phyloP scores from a whole-genome alignment of 2,329 filamentous ascomycete genomes.

The Emergomyces pasteurianus region DNA sequence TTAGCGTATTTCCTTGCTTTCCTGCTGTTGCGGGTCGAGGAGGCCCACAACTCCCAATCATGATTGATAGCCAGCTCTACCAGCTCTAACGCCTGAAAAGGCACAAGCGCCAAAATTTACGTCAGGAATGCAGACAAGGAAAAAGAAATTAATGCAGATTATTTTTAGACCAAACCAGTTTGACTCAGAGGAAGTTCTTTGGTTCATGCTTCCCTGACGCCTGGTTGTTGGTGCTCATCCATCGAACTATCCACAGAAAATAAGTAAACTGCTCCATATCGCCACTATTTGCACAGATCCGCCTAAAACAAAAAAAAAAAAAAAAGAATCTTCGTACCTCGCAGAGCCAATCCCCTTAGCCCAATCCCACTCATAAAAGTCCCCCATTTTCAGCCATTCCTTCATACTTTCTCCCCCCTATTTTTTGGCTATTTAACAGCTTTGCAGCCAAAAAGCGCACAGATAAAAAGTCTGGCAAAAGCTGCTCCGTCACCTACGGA shows the following conservation, averaged over 20 bases:
- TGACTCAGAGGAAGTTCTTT: no score
- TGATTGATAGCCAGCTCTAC: neutral
- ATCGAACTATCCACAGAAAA: no score
- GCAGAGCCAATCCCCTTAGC: neutral
- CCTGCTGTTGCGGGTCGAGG: neutral
- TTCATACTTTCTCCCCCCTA: no score
- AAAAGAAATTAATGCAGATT: no score
- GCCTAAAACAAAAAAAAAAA: neutral
- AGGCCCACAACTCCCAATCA: neutral
- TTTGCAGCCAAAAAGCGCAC: no score
- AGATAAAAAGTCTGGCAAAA: no score
- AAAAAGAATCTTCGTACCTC: neutral
- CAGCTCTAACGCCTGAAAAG: neutral
- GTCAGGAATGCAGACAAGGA: neutral
- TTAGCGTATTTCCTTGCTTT: neutral
- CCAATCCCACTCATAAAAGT: neutral
- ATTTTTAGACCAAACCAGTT: no score
- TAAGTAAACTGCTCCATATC: neutral
- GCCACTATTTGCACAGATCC: neutral
- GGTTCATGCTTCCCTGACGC: no score
- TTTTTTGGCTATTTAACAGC: no score
- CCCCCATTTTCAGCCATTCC: no score
- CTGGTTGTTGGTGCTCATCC: no score
- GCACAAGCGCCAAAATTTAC: neutral
- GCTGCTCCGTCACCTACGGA: no score